A percentile compares a stretch with the other conserved stretches of the same genome.
phyloP scores from a whole-genome alignment of 306 rosid species.

The Spatholobus suberectus region DNA sequence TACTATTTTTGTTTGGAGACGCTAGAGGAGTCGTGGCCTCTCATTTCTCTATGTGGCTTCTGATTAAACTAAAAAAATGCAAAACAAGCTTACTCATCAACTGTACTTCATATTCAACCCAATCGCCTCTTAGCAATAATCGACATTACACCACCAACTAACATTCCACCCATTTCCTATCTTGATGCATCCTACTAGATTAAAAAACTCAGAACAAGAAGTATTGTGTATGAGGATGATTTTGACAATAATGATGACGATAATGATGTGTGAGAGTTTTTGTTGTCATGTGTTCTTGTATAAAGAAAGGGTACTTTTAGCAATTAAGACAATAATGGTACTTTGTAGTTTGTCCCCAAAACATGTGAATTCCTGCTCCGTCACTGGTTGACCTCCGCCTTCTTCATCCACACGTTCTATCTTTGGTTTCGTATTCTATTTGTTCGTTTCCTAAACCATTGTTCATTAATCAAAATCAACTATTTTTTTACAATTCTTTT shows the following conservation, averaged over 20 bases:
- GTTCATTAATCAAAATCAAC: background rate
- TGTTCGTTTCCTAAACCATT: background rate
- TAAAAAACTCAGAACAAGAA: background rate
- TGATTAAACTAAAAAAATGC: background rate
- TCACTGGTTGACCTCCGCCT: background rate
- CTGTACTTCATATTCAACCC: background rate
- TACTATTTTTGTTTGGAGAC: background rate
- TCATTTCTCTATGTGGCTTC: background rate
- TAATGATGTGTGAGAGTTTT: constrained; percentile 1
- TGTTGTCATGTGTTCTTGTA: background rate
- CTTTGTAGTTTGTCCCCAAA: background rate
- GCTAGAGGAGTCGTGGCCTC: background rate
- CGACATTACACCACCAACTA: background rate
- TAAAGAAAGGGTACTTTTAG: constrained; percentile 10
- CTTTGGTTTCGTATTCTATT: background rate
- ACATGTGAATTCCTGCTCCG: background rate
- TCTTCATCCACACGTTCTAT: background rate
- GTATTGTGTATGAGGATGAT: background rate
- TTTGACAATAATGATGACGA: background rate
- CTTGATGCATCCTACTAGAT: background rate
- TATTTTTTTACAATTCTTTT: too few species aligned
- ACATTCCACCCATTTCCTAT: background rate
- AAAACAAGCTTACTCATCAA: background rate
- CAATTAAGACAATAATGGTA: background rate
- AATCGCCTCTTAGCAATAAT: background rate